phyloP scores from a whole-genome alignment of 805 yeast genomes.

The Cyberlindnera maclurae region DNA sequence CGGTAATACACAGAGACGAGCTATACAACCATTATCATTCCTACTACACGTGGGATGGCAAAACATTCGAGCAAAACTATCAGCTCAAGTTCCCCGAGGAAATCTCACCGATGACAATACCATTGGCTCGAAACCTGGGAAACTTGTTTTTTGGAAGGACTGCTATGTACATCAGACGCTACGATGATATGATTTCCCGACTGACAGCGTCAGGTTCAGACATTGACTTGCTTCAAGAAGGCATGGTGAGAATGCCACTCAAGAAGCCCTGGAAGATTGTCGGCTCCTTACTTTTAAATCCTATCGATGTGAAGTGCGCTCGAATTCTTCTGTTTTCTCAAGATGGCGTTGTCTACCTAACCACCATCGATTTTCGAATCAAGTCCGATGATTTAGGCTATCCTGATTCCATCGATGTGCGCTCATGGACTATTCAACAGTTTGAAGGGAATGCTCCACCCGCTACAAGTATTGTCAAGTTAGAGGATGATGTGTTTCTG shows the following conservation, averaged over 20 bases:
- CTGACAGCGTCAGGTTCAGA: background rate
- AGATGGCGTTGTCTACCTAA: constrained; percentile 5
- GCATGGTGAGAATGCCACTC: constrained; percentile 4
- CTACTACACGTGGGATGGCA: constrained; percentile 5
- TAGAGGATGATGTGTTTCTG: constrained; percentile 3
- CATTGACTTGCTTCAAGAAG: background rate
- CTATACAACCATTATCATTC: constrained; percentile 11
- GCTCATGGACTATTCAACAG: constrained; percentile 8
- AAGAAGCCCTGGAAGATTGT: constrained; percentile 5
- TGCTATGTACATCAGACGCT: constrained; percentile 9
- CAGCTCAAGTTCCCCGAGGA: constrained; percentile 8
- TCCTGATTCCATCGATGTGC: constrained; percentile 4
- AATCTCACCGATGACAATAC: constrained; percentile 5
- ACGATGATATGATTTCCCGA: background rate
- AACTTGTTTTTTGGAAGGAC: constrained; percentile 11
- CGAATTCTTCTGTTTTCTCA: constrained; percentile 4
- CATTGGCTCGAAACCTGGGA: constrained; percentile 7
- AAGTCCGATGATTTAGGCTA: constrained; percentile 6
- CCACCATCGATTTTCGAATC: constrained; percentile 3
- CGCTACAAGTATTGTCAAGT: constrained; percentile 4
- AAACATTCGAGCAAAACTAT: constrained; percentile 2
- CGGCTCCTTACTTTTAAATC: constrained; percentile 1
- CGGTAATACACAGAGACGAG: constrained; percentile 14
- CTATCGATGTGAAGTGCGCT: background rate
- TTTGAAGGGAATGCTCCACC: constrained; percentile 2